Base-by-base conservation (phyloP, 73 alveolate genomes). In the Paramecium tetraurelia region DNA sequence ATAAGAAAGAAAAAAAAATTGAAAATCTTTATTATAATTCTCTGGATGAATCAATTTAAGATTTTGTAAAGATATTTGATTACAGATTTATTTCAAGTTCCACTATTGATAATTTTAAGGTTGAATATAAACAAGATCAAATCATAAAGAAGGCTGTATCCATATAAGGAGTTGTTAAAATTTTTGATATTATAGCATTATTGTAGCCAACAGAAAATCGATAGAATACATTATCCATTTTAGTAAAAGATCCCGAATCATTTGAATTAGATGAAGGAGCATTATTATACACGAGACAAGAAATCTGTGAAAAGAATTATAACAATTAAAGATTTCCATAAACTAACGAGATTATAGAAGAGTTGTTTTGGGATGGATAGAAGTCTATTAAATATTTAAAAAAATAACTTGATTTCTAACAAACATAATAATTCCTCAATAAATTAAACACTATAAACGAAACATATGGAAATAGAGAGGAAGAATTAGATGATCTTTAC, bases 191-290 rank as follows among this genome's bases (percentile, higher is more conserved):
- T 72, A 36, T 72, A 8, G 86, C 86, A 10, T 14, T 63, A 27
- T 16, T 63, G 20, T 5, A 63, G 12, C 84, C 87, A 14, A 75
- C 87, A 2, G 22, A 75, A 16, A 35, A 38, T 24, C 9, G 90
- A 80, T 27, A 27, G 24, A 80, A 80, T 44, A 46, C 75, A 5
- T 18, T 44, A 24, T 43, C 90, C 2, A 35, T 80, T 24, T 22
- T 80, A 10, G 76, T 80, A 14, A 80, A 46, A 48, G 90, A 80
- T 44, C 90, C 90, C 10, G 90, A 80, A 48, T 41, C 76, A 22
- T 80, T 80, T 48, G 43, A 41, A 44, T 41, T 44, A 24, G 90
- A 80, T 43, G 90, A 80, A 46, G 90, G 90, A 48, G 75, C 90
- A 10, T 46, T 80, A 22, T 18, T 80, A 31, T 80, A 80, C 7